Percentiles rank a stretch among this genome's conserved stretches.
phyloP scores from a whole-genome alignment of 2,329 filamentous ascomycete species.

The Zarea fungicola region DNA sequence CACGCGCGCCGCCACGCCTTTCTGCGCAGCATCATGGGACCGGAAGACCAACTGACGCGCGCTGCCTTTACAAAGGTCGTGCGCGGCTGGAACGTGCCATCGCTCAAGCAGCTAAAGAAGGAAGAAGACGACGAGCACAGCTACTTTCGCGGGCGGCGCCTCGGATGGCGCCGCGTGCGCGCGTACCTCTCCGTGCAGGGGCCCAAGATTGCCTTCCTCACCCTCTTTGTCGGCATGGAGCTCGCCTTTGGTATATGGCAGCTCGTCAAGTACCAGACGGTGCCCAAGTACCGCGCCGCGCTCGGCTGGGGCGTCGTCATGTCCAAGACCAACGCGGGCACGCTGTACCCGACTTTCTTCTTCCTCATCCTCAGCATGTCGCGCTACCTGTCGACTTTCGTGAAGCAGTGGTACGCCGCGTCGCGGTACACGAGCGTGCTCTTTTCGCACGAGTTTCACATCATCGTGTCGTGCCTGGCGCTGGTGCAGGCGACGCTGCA shows the following conservation, averaged over 20 bases:
- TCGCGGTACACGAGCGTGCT: slow-evolving; percentile 55
- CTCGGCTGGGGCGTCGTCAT: slow-evolving; percentile 53
- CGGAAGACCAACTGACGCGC: slow-evolving; percentile 39
- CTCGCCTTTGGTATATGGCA: slow-evolving; percentile 52
- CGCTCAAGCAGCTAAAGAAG: slow-evolving; percentile 41
- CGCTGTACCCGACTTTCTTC: slow-evolving; percentile 53
- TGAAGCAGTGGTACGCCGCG: slow-evolving; percentile 45
- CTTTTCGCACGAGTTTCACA: slow-evolving; percentile 49
- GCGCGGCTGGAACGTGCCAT: slow-evolving; percentile 42
- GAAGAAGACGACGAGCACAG: slow-evolving; percentile 41
- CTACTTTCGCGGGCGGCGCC: slow-evolving; percentile 41
- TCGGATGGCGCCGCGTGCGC: slow-evolving; percentile 39
- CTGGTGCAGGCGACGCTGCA: slow-evolving; percentile 47
- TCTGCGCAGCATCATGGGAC: slow-evolving; percentile 36
- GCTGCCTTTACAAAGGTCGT: slow-evolving; percentile 41
- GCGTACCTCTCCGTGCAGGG: slow-evolving; percentile 53
- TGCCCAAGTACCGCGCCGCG: slow-evolving; percentile 40
- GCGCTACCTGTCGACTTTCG: slow-evolving; percentile 47
- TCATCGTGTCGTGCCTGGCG: slow-evolving; percentile 47
- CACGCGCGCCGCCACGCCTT: slow-evolving; percentile 43
- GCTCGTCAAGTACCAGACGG: slow-evolving; percentile 44
- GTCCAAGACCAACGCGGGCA: slow-evolving; percentile 50
- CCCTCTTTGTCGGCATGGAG: slow-evolving; percentile 41
- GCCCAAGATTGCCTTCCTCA: slow-evolving; percentile 44
- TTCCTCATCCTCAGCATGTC: slow-evolving; percentile 56